Conservation (phyloP, 169 alveolate genomes). For the Cryptosporidium viatorum region DNA sequence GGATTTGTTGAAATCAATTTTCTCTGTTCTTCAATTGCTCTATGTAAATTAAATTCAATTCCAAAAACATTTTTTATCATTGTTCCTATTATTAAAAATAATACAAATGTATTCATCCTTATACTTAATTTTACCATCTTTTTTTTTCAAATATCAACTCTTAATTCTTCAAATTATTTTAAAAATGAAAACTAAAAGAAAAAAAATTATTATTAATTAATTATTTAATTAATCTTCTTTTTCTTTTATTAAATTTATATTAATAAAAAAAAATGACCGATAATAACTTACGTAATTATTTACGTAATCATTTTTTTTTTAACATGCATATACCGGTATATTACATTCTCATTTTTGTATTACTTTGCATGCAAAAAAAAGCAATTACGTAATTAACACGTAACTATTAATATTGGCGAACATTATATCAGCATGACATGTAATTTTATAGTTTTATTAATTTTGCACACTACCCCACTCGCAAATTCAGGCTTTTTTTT, state of each 20-base stretch:
- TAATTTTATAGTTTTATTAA: background rate
- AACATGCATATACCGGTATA: background rate
- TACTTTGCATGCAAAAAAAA: slow-evolving; percentile 5
- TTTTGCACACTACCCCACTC: background rate
- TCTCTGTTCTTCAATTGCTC: slow-evolving; percentile 70
- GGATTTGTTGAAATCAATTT: slow-evolving; percentile 41
- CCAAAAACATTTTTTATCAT: background rate
- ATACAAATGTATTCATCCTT: background rate
- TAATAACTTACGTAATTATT: background rate
- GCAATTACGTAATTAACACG: background rate
- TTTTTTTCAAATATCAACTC: background rate
- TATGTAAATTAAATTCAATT: slow-evolving; percentile 45
- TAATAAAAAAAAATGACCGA: too few relatives aligned
- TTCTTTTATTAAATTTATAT: background rate
- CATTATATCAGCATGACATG: background rate
- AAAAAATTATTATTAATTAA: background rate
- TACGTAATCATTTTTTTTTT: background rate
- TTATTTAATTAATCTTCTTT: background rate
- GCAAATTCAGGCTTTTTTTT: background rate
- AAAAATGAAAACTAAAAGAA: background rate
- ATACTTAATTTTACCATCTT: background rate
- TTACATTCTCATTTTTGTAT: too few relatives aligned
- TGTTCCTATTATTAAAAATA: background rate
- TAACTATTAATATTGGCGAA: background rate
- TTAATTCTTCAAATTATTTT: background rate